phyloP scores from a whole-genome alignment of 495 filamentous ascomycete genomes.

The Penicillium arizonense region DNA sequence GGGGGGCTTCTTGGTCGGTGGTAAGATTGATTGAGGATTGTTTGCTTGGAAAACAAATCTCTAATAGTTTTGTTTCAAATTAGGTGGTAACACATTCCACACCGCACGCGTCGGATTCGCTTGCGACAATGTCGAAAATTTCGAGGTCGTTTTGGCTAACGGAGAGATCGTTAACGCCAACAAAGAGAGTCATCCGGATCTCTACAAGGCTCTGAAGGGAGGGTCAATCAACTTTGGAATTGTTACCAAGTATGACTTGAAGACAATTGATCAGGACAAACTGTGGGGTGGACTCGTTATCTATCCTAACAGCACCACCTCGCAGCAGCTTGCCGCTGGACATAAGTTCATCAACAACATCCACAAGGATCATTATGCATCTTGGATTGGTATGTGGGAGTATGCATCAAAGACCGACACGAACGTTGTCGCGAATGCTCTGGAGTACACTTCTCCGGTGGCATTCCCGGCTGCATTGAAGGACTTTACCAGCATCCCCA shows the following conservation, averaged over 20 bases:
- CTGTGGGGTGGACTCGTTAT: slow-evolving; percentile 38
- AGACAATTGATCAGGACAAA: slow-evolving; percentile 21
- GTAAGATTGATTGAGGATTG: slow-evolving; percentile 3
- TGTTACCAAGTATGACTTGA: slow-evolving; percentile 51
- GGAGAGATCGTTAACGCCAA: slow-evolving; percentile 50
- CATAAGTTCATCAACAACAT: slow-evolving; percentile 7
- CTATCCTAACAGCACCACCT: slow-evolving; percentile 5
- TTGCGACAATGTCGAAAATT: slow-evolving; percentile 48
- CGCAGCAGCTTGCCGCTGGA: slow-evolving; percentile 1
- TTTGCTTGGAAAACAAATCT: neutral
- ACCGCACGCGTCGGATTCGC: slow-evolving; percentile 40
- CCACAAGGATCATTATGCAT: slow-evolving; percentile 5
- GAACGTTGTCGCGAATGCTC: slow-evolving; percentile 12
- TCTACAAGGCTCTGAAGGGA: slow-evolving; percentile 55
- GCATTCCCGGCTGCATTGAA: slow-evolving; percentile 11
- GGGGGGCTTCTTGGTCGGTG: slow-evolving; percentile 41
- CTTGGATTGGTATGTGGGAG: slow-evolving; percentile 19
- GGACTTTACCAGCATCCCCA: slow-evolving; percentile 14
- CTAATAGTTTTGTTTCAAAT: neutral
- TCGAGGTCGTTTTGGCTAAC: slow-evolving; percentile 51
- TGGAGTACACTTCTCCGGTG: slow-evolving; percentile 20
- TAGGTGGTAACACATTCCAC: slow-evolving; percentile 42
- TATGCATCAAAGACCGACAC: slow-evolving; percentile 10
- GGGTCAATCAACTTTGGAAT: slow-evolving; percentile 56
- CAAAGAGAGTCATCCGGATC: slow-evolving; percentile 33